Evolutionary conservation across 371 early-diverging fungal species (phyloP).

Genomic region (Circinella minor): DNA sequence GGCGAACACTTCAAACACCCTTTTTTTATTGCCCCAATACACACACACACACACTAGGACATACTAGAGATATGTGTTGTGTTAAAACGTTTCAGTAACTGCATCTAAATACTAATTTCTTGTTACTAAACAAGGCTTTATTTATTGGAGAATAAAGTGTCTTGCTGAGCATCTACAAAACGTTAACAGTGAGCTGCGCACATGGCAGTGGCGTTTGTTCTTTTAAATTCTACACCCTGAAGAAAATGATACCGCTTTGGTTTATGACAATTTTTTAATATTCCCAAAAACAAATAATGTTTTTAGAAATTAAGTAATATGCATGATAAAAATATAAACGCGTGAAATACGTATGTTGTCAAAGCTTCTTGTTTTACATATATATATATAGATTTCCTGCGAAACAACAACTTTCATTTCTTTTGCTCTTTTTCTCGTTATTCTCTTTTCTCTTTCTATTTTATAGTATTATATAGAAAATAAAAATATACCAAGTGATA

Average conservation of each 20-base stretch:
- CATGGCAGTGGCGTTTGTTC: too few relatives aligned
- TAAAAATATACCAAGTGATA: neutral
- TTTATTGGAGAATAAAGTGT: too few relatives aligned
- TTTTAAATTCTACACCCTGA: neutral
- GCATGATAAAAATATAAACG: neutral
- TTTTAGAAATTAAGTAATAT: neutral
- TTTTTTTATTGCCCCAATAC: too few relatives aligned
- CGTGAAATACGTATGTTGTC: neutral
- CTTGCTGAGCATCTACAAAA: too few relatives aligned
- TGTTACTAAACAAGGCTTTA: too few relatives aligned
- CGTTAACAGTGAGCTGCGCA: too few relatives aligned
- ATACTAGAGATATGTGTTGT: too few relatives aligned
- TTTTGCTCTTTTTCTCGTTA: neutral
- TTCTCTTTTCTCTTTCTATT: neutral
- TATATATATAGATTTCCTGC: neutral
- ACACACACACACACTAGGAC: too few relatives aligned
- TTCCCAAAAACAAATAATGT: neutral
- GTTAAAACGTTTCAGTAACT: too few relatives aligned
- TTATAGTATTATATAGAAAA: neutral
- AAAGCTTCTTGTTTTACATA: neutral
- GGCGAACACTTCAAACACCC: too few relatives aligned
- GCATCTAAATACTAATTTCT: too few relatives aligned
- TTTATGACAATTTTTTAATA: constrained; percentile 8
- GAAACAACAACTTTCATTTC: neutral
- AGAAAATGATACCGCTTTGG: neutral